Evolutionary conservation across 2,329 filamentous ascomycete genomes (phyloP), one percentile per base, ranked within the genome.

Genomic region (Cercospora zeina): DNA sequence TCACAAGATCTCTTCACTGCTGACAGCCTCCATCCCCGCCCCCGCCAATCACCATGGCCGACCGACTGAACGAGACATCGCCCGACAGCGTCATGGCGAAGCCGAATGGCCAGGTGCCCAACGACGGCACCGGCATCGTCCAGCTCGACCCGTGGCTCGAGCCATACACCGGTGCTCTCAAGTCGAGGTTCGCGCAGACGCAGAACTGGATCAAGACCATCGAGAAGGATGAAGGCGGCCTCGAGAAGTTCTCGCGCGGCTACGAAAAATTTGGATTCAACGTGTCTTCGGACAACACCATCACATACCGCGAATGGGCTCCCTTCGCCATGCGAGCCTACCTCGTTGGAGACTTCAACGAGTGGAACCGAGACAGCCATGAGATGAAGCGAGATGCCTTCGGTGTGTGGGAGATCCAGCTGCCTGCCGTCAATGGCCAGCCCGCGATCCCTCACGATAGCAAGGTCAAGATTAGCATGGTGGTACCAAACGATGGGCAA

Each of bases 221-320:
- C 73, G 81, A 96, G 66, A 83, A 91, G 36, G 86, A 84, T 1
- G 95, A 99, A 77, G 95, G 95, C 54, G 91, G 95, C 14, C 75
- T 99, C 47, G 91, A 96, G 64, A 91, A 93, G 76, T 99, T 97
- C 79, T 93, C 90, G 71, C 89, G 84, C 78, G 93, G 95, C 49
- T 89, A 86, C 65, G 91, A 97, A 73, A 88, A 83, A 65, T 96
- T 90, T 73, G 95, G 95, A 60, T 86, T 99, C 77, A 91, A 90
- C 69, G 87, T 95, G 63, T 83, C 88, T 73, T 80, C 85, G 58
- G 87, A 96, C 71, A 91, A 91, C 75, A 92, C 93, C 76, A 91
- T 99, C 68, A 82, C 83, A 62, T 99, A 99, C 77, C 85, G 91
- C 69, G 95, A 99, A 83, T 99, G 95, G 95, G 95, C 95, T 0